These are phyloP conservation scores for Metschnikowia sp. DNA, from an alignment of 805 yeast species.

Conservation along the genomic window DNA sequence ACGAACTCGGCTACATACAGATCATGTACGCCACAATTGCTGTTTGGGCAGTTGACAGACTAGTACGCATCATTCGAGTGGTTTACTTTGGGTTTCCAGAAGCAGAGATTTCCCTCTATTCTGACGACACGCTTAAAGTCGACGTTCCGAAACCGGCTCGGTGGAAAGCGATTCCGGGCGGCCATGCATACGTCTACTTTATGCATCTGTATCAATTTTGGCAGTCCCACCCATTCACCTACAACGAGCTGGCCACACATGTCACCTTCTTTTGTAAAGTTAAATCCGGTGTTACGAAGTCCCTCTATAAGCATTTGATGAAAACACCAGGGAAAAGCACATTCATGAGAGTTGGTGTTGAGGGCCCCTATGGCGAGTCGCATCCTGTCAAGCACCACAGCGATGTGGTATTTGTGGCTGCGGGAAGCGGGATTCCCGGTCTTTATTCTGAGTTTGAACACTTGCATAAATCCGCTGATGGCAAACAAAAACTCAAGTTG, in stretches of 20 bases:
- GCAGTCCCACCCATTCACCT: conserved; percentile 67
- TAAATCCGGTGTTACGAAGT: conserved; percentile 53
- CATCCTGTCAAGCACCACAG: conserved; percentile 46
- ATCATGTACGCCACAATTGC: conserved; percentile 52
- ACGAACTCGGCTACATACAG: conserved; percentile 21
- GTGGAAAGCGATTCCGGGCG: conserved; percentile 55
- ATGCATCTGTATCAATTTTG: conserved; percentile 49
- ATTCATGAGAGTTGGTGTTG: conserved; percentile 43
- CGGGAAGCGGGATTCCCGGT: conserved; percentile 65
- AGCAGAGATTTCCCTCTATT: conserved; percentile 31
- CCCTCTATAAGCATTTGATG: conserved; percentile 29
- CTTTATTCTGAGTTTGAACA: conserved; percentile 41
- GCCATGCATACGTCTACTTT: conserved; percentile 56
- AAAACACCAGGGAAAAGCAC: conserved; percentile 28
- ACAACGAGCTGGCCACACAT: conserved; percentile 14
- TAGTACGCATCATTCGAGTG: conserved; percentile 31
- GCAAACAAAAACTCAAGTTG: conserved; percentile 18
- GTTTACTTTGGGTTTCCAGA: conserved; percentile 32
- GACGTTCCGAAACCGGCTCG: conserved; percentile 44
- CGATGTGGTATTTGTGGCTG: conserved; percentile 51
- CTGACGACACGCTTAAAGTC: conserved; percentile 47
- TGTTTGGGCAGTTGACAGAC: conserved; percentile 55
- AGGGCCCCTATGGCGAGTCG: conserved; percentile 59
- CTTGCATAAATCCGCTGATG: conserved; percentile 9
- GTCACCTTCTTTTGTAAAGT: conserved; percentile 44